Conservation (phyloP, 2,329 filamentous ascomycete genomes). For the Alternaria gansuensis region DNA sequence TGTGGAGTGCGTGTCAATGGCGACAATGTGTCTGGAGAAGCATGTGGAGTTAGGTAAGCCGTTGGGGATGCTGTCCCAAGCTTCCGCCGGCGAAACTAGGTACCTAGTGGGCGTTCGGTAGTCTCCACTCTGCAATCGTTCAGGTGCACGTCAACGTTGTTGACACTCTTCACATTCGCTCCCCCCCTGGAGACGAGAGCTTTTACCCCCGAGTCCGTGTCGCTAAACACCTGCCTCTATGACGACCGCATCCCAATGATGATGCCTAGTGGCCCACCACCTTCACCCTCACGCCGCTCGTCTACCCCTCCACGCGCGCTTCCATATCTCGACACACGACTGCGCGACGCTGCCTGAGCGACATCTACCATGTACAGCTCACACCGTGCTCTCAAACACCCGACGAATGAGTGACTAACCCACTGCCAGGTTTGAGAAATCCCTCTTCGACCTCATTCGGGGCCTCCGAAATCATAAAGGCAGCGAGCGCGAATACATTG, state of each 20-base stretch:
- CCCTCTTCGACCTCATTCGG: constrained; percentile 96
- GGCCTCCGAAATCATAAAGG: constrained; percentile 96
- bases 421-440: constrained; percentile 92
- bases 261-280: constrained; percentile 44
- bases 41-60: constrained; percentile 21
- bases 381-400: no score
- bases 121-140: constrained; percentile 8
- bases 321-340: constrained; percentile 28
- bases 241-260: constrained; percentile 37
- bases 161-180: constrained; percentile 5
- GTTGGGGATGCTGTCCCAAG: constrained; percentile 18
- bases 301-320: constrained; percentile 42
- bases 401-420: constrained; percentile 18
- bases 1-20: constrained; percentile 13
- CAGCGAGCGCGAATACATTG: constrained; percentile 93
- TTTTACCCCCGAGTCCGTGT: constrained; percentile 2
- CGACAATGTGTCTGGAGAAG: constrained; percentile 14
- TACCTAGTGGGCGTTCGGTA: constrained; percentile 16
- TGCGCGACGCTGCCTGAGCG: constrained; percentile 28
- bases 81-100: constrained; percentile 35
- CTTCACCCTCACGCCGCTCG: constrained; percentile 33
- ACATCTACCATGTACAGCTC: constrained; percentile 38
- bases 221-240: constrained; percentile 18
- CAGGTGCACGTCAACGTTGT: constrained; percentile 25
- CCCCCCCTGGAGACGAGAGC: neutral